Base-by-base conservation (phyloP, 2,329 filamentous ascomycete genomes). In the Diaporthe citri region DNA sequence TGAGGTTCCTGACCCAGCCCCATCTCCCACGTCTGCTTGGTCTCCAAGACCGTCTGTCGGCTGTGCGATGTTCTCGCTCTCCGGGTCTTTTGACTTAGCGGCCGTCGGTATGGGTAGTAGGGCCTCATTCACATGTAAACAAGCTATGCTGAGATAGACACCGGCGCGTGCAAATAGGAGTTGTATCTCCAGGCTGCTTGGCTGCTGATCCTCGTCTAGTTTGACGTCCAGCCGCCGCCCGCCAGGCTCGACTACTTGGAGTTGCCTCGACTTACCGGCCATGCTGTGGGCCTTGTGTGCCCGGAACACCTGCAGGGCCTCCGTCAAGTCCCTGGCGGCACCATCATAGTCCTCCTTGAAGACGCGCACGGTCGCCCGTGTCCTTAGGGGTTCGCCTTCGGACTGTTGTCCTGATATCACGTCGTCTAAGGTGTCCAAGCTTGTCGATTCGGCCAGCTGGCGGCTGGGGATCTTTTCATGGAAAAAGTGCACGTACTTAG, bases 401-500 rank as follows among this genome's bases (percentile, higher is more conserved):
- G 86, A 87, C 1, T 93, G 91, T 28, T 90, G 85, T 55, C 91
- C 89, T 17, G 86, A 84, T 75, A 96, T 92, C 73, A 96, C 90
- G 51, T 94, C 89, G 80, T 92, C 87, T 77, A 97, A 83, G 5
- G 91, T 88, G 71, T 90, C 85, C 74, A 96, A 83, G 76, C 90
- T 92, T 12, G 94, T 96, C 79, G 89, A 92, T 79, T 94, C 90
- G 48, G 92, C 93, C 81, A 97, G 86, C 81, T 93, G 91, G 56
- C 93, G 87, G 55, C 91, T 93, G 1, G 94, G 93, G 36, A 97
- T 96, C 88, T 96, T 97, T 84, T 97, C 94, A 84, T 96, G 94
- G 83, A 97, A 97, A 85, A 96, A 97, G 81, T 97, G 93, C n/a
- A 97, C 95, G 81, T 97, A 97, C 82, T 93, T 93, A 39, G 94